Base-by-base conservation (phyloP, 805 yeast species). In the Yarrowia sp. region DNA sequence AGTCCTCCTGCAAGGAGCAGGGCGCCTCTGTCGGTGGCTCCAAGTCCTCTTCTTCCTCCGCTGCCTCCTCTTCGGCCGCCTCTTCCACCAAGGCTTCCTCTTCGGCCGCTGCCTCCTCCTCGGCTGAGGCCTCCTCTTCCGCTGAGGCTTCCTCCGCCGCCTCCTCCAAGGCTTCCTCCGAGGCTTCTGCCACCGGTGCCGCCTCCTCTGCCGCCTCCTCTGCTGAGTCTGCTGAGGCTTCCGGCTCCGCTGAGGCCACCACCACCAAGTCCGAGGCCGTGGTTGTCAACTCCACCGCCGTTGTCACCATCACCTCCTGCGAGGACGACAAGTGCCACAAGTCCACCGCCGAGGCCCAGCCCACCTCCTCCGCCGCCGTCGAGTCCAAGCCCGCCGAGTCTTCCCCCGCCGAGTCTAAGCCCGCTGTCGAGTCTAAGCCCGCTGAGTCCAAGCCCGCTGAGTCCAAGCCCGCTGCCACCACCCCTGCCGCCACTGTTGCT, bases 91-190 rank as follows among this genome's bases (percentile, higher is more conserved):
- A 70, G 19, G 25, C 42, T 14, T 21, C 49, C 12, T 32, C 70
- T 31, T 59, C 74, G 32, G 39, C 72, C 29, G 46, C 69, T 21
- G 62, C 65, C 25, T 61, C 70, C 14, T 44, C 72, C 16, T 53
- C 74, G 16, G 53, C 73, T n/a, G 61, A 71, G 8, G 65, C 69
- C 49, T 65, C 67, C 21, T 68, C 66, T 13, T 63, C 63, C 24
- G 61, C 67, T 12, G 42, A 38, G 25, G 21, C 19, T 24, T 38
- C 42, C 42, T 38, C 42, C 13, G 24, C 64, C 49, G 25, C 59
- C 22, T 31, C 58, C 25, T 16, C 42, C 31, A 16, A 55, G 47
- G 38, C 38, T 7, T n/a, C 49, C 12, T 21, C 61, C 24, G 13
- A 49, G 13, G 36, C 31, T 10, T 32, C 56, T 19, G 32, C 47